phyloP scores from a whole-genome alignment of 768 basidiomycete species.

The Tremella yokohamensis region DNA sequence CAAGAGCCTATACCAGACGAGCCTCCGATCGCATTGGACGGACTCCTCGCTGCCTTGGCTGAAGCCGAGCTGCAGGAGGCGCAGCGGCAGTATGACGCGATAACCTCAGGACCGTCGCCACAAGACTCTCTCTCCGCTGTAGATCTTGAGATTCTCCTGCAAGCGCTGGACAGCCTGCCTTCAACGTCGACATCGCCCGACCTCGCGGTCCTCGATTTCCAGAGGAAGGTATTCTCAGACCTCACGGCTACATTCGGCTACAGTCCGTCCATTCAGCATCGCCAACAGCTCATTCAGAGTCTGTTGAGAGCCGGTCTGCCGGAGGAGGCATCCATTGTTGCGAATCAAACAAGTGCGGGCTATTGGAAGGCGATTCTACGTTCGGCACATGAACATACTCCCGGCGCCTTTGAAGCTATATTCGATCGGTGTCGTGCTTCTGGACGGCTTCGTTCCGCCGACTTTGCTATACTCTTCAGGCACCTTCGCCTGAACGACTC shows the following conservation, averaged over 20 bases:
- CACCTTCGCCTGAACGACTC: neutral
- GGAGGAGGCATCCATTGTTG: too few species aligned
- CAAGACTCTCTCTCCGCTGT: neutral
- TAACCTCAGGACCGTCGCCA: neutral
- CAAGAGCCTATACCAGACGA: neutral
- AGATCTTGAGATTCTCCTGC: neutral
- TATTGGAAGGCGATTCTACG: too few species aligned
- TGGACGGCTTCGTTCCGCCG: neutral
- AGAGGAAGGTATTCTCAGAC: too few species aligned
- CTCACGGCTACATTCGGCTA: too few species aligned
- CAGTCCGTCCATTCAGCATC: too few species aligned
- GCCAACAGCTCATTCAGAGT: too few species aligned
- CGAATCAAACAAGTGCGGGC: too few species aligned
- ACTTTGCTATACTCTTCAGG: conserved; percentile 6
- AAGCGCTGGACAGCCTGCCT: too few species aligned
- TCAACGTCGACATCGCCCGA: too few species aligned
- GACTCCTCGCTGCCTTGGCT: neutral
- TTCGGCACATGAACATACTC: neutral
- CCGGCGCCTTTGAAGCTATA: neutral
- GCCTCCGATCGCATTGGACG: neutral
- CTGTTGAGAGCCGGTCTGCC: too few species aligned
- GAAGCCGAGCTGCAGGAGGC: neutral
- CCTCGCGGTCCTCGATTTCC: too few species aligned
- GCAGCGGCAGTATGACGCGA: neutral
- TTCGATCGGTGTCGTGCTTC: neutral